phyloP scores from a whole-genome alignment of 768 basidiomycete species.

The Suillus fuscotomentosus region DNA sequence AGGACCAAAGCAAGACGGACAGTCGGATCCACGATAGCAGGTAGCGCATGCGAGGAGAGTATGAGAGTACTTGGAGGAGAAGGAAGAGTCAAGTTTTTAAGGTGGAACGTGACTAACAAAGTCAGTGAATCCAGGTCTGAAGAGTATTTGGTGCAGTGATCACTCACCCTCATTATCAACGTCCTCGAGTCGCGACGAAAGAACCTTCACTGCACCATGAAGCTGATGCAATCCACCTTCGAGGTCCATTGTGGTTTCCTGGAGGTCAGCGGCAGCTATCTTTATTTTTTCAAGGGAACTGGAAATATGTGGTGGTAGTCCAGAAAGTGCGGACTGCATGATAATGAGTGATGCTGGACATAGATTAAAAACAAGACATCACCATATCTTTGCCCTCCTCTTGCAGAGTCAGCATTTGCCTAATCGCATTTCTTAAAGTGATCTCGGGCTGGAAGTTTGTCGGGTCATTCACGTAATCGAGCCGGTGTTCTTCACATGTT shows the following conservation, averaged over 20 bases:
- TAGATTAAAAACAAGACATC: neutral
- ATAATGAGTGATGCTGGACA: constrained; percentile 1
- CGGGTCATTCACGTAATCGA: constrained; percentile 63
- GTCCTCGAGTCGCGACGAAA: constrained; percentile 36
- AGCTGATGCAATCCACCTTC: constrained; percentile 36
- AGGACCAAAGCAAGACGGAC: constrained; percentile 44
- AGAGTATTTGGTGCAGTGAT: neutral
- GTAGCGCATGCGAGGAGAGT: constrained; percentile 37
- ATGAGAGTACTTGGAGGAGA: constrained; percentile 53
- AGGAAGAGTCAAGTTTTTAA: constrained; percentile 35
- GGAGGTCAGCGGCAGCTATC: constrained; percentile 25
- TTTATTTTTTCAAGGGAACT: constrained; percentile 34
- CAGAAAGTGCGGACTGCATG: constrained; percentile 3
- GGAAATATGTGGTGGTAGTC: constrained; percentile 30
- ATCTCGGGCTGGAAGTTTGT: constrained; percentile 76
- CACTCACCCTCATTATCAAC: constrained; percentile 46
- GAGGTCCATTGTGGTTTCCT: constrained; percentile 32
- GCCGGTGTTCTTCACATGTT: constrained; percentile 62
- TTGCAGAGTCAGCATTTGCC: constrained; percentile 38
- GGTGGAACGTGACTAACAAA: constrained; percentile 40
- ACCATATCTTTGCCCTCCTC: constrained; percentile 14
- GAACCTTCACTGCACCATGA: constrained; percentile 33
- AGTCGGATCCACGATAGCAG: constrained; percentile 31
- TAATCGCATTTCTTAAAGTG: constrained; percentile 72
- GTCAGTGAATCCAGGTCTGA: constrained; percentile 6